Evolutionary conservation across 208 protist species (phyloP), one percentile per base, ranked within the genome.

Genomic region (Trypanosoma avium): DNA sequence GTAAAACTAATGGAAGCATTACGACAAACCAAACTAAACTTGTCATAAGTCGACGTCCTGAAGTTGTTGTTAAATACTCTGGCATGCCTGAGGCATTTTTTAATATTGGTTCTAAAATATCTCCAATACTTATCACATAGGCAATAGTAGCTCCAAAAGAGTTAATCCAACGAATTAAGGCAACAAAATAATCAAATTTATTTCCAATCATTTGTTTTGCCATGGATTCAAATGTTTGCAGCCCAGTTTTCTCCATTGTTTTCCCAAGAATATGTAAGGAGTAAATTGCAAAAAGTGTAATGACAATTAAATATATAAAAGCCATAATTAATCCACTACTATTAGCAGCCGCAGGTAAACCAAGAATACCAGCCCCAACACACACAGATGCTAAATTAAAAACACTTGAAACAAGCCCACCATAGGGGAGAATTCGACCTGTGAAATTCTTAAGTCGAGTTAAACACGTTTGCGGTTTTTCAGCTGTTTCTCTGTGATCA

Each of bases 51-150:
- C 75, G 76, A 49, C 64, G 66, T n/a, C 85, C 85, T 13, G 52
- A 62, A 17, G 40, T 48, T 0, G 57, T 75, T 48, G 60, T 77
- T 1, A 90, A 48, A 69, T 75, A 92, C 24, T 67, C 70, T 22
- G 74, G 77, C 21, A 75, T 68, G 12, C 67, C 52, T 7, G 60
- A 54, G 0, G 77, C 13, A 15, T 69, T 35, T 30, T 74, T 21
- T 0, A 92, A 56, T 49, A 92, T 81, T 8, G 86, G 81, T 4
- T 58, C 58, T 29, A 90, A 53, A 43, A 92, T 76, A 48, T 80
- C 64, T 17, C 74, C 75, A 15, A 88, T 57, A 10, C 84, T 82
- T 48, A 84, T 88, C 32, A 95, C 68, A 77, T 95, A 95, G 10
- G 73, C 82, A 22, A 95, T 76, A 0, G 75, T 71, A 1, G 86